phyloP scores from a whole-genome alignment of 1,284 basidiomycete species.

The Naganishia liquefaciens region DNA sequence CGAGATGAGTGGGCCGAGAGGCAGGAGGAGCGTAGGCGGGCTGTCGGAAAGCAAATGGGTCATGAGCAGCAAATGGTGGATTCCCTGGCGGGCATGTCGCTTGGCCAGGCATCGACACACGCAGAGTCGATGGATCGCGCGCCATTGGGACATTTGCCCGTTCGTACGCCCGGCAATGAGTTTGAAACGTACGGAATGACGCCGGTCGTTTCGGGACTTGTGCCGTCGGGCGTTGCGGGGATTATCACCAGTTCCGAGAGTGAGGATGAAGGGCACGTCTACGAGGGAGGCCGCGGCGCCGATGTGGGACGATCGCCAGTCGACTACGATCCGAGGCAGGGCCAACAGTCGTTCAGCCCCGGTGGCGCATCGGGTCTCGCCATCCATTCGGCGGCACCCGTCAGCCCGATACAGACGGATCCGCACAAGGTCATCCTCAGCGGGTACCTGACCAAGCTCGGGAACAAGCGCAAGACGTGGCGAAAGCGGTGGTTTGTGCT shows the following conservation, averaged over 20 bases:
- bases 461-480: constrained; percentile 89
- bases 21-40: constrained; percentile 9
- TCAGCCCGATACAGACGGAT: constrained; percentile 55
- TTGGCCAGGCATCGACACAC: constrained; percentile 3
- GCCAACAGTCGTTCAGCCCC: not conserved
- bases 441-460: constrained; percentile 97
- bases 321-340: constrained; percentile 11
- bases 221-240: not conserved
- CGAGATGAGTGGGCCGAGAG: constrained; percentile 41
- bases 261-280: constrained; percentile 14
- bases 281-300: not conserved
- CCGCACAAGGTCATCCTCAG: constrained; percentile 72
- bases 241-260: constrained; percentile 24
- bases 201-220: not conserved
- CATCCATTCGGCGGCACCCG: not conserved
- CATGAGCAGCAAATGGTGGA: not conserved
- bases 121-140: constrained; percentile 2
- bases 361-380: not conserved
- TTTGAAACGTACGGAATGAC: constrained; percentile 24
- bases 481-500: constrained; percentile 90
- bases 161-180: not conserved
- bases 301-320: constrained; percentile 33
- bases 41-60: constrained; percentile 12
- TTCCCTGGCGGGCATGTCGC: constrained; percentile 14
- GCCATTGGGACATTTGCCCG: not conserved